phyloP scores from a whole-genome alignment of 2,329 filamentous ascomycete species.

The Colletotrichum ledebouriae region DNA sequence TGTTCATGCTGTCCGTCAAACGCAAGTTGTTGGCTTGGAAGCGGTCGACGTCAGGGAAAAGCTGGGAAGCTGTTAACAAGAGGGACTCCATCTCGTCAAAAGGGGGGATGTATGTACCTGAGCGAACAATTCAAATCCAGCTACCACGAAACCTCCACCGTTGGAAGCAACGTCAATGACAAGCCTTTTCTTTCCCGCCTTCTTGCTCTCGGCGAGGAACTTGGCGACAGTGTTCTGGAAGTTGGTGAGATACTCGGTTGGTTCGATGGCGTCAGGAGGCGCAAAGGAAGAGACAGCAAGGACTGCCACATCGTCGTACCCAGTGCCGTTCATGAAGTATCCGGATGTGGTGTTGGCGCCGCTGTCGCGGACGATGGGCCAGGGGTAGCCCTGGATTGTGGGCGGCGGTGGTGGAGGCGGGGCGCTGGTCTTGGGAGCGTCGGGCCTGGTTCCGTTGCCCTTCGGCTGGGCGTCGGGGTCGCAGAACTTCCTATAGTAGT shows the following conservation, averaged over 20 bases:
- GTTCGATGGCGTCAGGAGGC: constrained; percentile 41
- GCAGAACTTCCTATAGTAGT: constrained; percentile 54
- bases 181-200: constrained; percentile 69
- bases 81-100: constrained; percentile 44
- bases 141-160: constrained; percentile 69
- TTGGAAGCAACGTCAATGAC: constrained; percentile 72
- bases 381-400: constrained; percentile 48
- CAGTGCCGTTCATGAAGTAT: constrained; percentile 53
- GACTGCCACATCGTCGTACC: constrained; percentile 53
- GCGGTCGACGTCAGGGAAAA: constrained; percentile 65
- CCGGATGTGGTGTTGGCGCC: constrained; percentile 49
- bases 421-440: constrained; percentile 14
- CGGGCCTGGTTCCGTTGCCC: constrained; percentile 26
- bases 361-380: constrained; percentile 48
- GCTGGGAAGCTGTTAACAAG: constrained; percentile 39
- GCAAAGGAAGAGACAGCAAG: constrained; percentile 48
- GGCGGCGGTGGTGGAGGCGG: constrained; percentile 26
- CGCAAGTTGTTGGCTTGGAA: constrained; percentile 66
- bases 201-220: constrained; percentile 50
- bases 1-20: constrained; percentile 60
- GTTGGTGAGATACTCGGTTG: constrained; percentile 46
- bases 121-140: constrained; percentile 74
- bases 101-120: constrained; percentile 47
- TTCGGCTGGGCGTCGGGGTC: constrained; percentile 44
- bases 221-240: constrained; percentile 50